A percentile compares a stretch with the other conserved stretches of the same genome.
phyloP scores from a whole-genome alignment of 1,284 basidiomycete species.

The Trichosporon ovoides region DNA sequence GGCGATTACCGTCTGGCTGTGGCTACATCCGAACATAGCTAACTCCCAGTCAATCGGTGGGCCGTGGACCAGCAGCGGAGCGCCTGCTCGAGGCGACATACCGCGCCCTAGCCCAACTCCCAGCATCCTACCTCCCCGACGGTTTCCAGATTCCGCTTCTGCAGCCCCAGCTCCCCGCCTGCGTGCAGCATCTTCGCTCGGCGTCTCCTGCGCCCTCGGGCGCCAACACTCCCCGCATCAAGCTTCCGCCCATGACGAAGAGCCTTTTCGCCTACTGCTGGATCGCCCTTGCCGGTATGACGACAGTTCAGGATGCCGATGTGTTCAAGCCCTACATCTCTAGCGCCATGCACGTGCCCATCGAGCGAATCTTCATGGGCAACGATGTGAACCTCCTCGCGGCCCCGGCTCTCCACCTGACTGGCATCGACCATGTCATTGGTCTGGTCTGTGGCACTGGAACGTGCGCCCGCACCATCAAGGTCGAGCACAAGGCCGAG shows the following conservation, averaged over 20 bases:
- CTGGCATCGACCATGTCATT: constrained; percentile 32
- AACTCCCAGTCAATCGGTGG: constrained; percentile 33
- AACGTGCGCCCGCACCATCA: constrained; percentile 37
- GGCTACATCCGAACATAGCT: not conserved
- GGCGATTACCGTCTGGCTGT: not conserved
- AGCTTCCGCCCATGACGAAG: constrained; percentile 24
- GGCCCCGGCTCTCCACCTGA: constrained; percentile 33
- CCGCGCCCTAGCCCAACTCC: constrained; percentile 35
- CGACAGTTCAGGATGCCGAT: constrained; percentile 23
- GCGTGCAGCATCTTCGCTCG: constrained; percentile 3
- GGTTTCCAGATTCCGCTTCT: constrained; percentile 23
- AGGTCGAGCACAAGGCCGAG: constrained; percentile 12
- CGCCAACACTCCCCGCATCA: constrained; percentile 13
- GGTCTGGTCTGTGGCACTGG: constrained; percentile 42
- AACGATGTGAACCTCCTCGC: constrained; percentile 45
- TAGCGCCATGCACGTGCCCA: constrained; percentile 18
- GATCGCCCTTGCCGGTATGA: constrained; percentile 42
- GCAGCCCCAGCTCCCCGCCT: not conserved
- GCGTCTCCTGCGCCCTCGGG: constrained; percentile 11
- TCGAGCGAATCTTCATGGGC: constrained; percentile 29
- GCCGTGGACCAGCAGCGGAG: constrained; percentile 31
- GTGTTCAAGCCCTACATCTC: constrained; percentile 26
- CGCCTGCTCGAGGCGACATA: constrained; percentile 40
- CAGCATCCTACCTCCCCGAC: constrained; percentile 25
- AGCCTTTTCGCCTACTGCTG: constrained; percentile 35